Evolutionary conservation across 2,329 filamentous ascomycete species (phyloP).

Genomic region (Corynespora cassiicola): DNA sequence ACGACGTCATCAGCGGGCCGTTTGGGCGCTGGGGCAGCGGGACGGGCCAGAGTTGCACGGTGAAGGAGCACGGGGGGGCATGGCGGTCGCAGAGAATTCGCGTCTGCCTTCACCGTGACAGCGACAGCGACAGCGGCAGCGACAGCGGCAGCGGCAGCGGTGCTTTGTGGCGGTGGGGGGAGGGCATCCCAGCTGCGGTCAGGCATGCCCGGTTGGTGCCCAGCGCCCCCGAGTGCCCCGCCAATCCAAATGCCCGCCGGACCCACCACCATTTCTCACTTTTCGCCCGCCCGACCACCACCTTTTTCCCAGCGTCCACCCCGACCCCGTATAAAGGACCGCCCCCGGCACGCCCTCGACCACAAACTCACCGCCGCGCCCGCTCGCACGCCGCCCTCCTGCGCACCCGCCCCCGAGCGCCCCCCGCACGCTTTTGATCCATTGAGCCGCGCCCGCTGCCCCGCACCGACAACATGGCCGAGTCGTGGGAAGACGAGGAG

Average conservation of each 20-base stretch:
- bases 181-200: no score
- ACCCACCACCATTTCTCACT: constrained; percentile 20
- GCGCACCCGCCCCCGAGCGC: constrained; percentile 5
- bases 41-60: no score
- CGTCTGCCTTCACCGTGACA: no score
- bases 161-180: no score
- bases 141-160: no score
- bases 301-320: constrained; percentile 5
- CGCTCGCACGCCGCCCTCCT: constrained; percentile 1
- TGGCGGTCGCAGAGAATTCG: no score
- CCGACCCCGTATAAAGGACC: not conserved
- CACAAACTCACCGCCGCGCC: not conserved
- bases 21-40: no score
- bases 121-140: no score
- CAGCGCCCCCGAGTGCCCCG: constrained; percentile 19
- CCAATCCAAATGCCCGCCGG: constrained; percentile 3
- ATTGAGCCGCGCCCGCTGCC: constrained; percentile 15
- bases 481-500: constrained; percentile 95
- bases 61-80: no score
- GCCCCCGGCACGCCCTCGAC: not conserved
- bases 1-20: no score
- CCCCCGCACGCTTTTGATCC: constrained; percentile 10
- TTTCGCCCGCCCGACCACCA: constrained; percentile 21
- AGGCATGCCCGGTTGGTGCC: constrained; percentile 24
- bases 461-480: constrained; percentile 68